Evolutionary conservation across 805 yeast species (phyloP).

Genomic region (Wickerhamomyces bisporus): DNA sequence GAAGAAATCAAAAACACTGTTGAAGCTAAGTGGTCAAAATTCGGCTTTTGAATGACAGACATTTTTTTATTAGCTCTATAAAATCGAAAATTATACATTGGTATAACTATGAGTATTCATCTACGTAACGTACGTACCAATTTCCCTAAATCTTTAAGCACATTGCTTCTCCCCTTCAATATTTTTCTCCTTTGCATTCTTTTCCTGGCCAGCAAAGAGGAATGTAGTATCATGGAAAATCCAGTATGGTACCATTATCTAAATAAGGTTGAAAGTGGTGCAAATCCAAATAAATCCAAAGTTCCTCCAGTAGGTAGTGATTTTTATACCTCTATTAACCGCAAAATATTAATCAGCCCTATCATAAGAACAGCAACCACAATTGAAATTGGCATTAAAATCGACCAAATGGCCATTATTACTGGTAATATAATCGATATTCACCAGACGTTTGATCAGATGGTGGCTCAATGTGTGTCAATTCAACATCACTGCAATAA

Average conservation of each 20-base stretch:
- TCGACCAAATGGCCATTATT: conserved; percentile 54
- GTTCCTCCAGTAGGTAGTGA: conserved; percentile 60
- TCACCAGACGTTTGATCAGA: conserved; percentile 58
- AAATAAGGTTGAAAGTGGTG: conserved; percentile 34
- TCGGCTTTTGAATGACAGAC: conserved; percentile 8
- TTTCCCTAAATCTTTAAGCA: too few relatives aligned
- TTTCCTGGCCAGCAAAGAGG: neutral
- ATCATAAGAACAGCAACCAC: conserved; percentile 40
- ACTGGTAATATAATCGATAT: conserved; percentile 38
- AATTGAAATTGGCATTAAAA: conserved; percentile 41
- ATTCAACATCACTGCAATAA: conserved; percentile 44
- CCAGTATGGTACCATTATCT: conserved; percentile 1
- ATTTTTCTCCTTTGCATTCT: neutral
- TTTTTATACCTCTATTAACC: conserved; percentile 18
- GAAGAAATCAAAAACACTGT: conserved; percentile 2
- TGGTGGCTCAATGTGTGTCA: conserved; percentile 48
- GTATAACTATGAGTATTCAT: too few relatives aligned
- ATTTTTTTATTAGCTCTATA: too few relatives aligned
- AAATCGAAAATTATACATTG: too few relatives aligned
- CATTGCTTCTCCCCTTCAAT: too few relatives aligned
- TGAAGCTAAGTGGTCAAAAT: conserved; percentile 7
- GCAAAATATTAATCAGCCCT: neutral
- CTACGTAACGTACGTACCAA: too few relatives aligned
- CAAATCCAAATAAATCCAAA: conserved; percentile 57
- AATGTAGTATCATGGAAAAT: neutral